These are phyloP conservation scores for Suillus decipiens DNA, from an alignment of 768 basidiomycete genomes.

Conservation along the genomic window DNA sequence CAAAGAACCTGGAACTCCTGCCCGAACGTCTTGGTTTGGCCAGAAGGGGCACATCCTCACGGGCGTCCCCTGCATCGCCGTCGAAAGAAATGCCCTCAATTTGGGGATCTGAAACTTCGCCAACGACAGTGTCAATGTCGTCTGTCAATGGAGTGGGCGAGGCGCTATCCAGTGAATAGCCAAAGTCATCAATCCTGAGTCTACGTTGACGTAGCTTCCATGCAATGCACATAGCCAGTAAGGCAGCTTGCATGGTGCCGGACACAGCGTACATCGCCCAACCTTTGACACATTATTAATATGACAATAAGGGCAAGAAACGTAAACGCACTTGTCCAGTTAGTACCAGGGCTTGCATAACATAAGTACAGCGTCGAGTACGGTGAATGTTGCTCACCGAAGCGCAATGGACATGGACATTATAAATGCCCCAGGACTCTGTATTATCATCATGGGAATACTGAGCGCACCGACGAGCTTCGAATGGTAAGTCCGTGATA, in stretches of 20 bases:
- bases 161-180: constrained; percentile 46
- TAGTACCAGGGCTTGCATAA: constrained; percentile 63
- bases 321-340: constrained; percentile 72
- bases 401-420: constrained; percentile 85
- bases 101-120: constrained; percentile 1
- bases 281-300: constrained; percentile 40
- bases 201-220: constrained; percentile 82
- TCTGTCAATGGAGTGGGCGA: constrained; percentile 1
- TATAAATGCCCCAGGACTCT: constrained; percentile 85
- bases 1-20: not conserved
- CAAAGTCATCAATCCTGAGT: constrained; percentile 89
- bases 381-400: constrained; percentile 40
- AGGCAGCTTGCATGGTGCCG: constrained; percentile 78
- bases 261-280: constrained; percentile 84
- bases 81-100: not conserved
- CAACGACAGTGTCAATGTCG: not conserved
- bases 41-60: constrained; percentile 1
- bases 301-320: not conserved
- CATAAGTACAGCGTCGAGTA: constrained; percentile 9
- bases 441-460: constrained; percentile 95
- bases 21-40: not conserved
- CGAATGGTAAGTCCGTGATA: constrained; percentile 72
- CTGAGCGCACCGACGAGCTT: constrained; percentile 91
- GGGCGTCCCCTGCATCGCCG: not conserved
- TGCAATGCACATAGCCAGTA: constrained; percentile 81